Evolutionary conservation across 2,329 filamentous ascomycete genomes (phyloP), one percentile per base, ranked within the genome.

Genomic region (Xylariaceae sp.): DNA sequence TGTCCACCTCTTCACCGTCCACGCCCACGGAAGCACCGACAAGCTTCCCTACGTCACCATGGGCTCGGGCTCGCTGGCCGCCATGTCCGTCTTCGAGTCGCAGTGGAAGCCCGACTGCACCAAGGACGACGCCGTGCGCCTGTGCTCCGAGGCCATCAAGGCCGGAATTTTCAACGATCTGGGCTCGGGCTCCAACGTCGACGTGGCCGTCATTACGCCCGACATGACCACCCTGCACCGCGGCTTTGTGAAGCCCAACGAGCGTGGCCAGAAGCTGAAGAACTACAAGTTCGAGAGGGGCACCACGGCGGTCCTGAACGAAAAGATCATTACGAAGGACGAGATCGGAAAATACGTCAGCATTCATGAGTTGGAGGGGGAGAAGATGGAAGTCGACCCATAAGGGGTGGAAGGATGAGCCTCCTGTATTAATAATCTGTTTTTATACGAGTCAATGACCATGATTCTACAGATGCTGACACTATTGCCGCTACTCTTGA

Each of bases 41-140:
- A 98, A 96, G 72, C 80, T 98, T 31, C 92, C 92, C 32, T 98
- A 98, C 62, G 93, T 98, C 48, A 98, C 93, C 46, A 98, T 98
- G 92, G 92, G 92, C 35, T 94, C 85, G 16, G 92, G 92, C 45
- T 94, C 87, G 30, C 70, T 98, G 47, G 92, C 92, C 18, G 92
- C 92, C 57, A 98, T 98, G 92, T 86, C 85, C 19, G 84, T 98
- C 32, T 98, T 98, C 57, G 92, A 98, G 72, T 93, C 89, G 31
- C 80, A 82, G 64, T 98, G 93, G 93, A 86, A 89, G 73, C 67
- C 77, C 6, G 66, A 78, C 40, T 61, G 95, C 58, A 82, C 75
- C 44, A 72, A 75, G 47, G 78, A 86, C 29, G 79, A 79, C 25
- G 83, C 83, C 12, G 69, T 89, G 42, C 71, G 75, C 43, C 65